Percentiles rank a stretch among this genome's conserved stretches.
Evolutionary conservation across 2,329 filamentous ascomycete species (phyloP).

Genomic region (Trichophyton equinum): DNA sequence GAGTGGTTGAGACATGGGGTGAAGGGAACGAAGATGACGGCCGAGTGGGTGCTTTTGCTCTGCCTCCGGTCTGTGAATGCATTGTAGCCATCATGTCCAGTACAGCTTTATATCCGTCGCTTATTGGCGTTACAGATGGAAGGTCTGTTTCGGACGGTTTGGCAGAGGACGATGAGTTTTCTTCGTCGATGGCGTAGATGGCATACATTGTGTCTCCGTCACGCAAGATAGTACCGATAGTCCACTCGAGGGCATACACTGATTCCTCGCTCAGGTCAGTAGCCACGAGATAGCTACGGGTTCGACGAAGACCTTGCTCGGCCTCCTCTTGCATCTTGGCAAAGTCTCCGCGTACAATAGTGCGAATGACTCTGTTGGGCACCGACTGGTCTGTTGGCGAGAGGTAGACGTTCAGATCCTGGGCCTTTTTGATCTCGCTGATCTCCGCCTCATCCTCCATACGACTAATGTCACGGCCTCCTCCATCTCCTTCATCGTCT

Average conservation of each 20-base stretch:
- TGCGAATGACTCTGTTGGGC: slow-evolving; percentile 70
- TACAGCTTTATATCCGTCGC: slow-evolving; percentile 62
- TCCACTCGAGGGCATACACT: slow-evolving; percentile 92
- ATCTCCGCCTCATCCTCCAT: slow-evolving; percentile 53
- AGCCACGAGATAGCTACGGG: slow-evolving; percentile 88
- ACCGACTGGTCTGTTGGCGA: slow-evolving; percentile 63
- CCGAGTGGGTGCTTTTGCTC: slow-evolving; percentile 25
- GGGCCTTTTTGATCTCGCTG: slow-evolving; percentile 74
- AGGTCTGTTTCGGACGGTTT: slow-evolving; percentile 35
- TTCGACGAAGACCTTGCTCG: slow-evolving; percentile 62
- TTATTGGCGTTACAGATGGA: slow-evolving; percentile 41
- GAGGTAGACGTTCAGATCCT: slow-evolving; percentile 68
- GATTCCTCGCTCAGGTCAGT: slow-evolving; percentile 91
- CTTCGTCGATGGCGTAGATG: slow-evolving; percentile 88
- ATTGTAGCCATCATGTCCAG: slow-evolving; percentile 63
- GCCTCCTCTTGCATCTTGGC: slow-evolving; percentile 61
- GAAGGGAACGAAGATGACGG: slow-evolving; percentile 6
- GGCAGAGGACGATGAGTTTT: slow-evolving; percentile 39
- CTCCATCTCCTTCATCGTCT: slow-evolving; percentile 43
- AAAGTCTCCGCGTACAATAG: slow-evolving; percentile 83
- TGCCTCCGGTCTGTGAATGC: slow-evolving; percentile 46
- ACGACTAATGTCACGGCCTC: too few relatives aligned
- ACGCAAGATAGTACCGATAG: slow-evolving; percentile 83
- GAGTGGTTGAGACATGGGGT: slow-evolving; percentile 15
- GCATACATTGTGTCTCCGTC: slow-evolving; percentile 90